Base-by-base conservation (phyloP, 306 rosid species). In the Hippophae tibetana region DNA sequence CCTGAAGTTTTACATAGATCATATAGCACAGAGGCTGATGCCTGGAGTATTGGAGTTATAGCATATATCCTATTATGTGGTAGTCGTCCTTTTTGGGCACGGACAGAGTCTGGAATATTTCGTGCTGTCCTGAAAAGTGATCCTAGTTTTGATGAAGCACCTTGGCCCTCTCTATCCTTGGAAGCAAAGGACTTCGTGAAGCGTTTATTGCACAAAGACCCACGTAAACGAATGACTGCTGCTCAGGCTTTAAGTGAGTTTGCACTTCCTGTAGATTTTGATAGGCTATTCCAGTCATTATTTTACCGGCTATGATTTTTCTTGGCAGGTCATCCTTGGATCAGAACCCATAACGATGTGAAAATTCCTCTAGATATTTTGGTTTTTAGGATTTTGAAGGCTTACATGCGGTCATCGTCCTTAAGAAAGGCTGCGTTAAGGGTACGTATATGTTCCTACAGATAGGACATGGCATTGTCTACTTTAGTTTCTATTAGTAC, bases 41-140 rank as follows among this genome's bases (percentile, higher is more conserved):
- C 84, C 18, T 93, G 99, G 99, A 93, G 99, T 63, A 67, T 93
- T 69, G 99, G 99, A 7, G 99, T 93, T 51, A 88, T 93, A 64
- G 97, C 99, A 64, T 93, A 93, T 81, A 93, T 93, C 77, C 88
- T 93, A 47, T 72, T 93, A 75, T 93, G 99, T 53, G 99, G 99
- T 64, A 93, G 99, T 79, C 99, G 97, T 18, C 99, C 99, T 10
- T 93, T 92, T 84, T 93, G 99, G 99, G 95, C 99, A 52, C 81
- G 97, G 53, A 86, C 97, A 1, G 99, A 93, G 73, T 93, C 99
- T 6, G 99, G 97, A 55, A 93, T 93, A 61, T 93, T 93, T 64
- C 79, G 87, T 69, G 82, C 99, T 7, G 99, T 93, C 73, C 74
- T 93, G 82, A 93, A 88, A 79, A 95, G 97, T 52, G 96, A 85